These are phyloP conservation scores for Corylus americana DNA, from an alignment of 306 rosid genomes.

Conservation along the genomic window DNA sequence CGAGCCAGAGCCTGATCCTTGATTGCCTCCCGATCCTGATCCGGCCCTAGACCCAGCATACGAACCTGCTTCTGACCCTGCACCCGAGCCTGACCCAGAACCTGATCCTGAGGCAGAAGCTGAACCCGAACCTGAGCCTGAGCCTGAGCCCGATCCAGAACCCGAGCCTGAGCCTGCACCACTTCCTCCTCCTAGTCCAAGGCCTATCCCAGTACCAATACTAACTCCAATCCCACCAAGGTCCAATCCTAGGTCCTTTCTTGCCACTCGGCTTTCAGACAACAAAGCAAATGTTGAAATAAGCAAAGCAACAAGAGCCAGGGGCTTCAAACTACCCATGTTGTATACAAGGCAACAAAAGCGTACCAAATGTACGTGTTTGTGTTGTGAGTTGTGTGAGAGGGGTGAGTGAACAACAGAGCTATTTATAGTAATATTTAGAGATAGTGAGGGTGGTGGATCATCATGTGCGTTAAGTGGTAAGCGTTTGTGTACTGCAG, in stretches of 20 bases:
- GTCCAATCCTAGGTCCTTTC: constrained; percentile 66
- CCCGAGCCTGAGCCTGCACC: constrained; percentile 10
- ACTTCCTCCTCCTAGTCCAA: constrained; percentile 2
- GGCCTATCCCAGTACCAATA: neutral
- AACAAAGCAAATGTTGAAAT: constrained; percentile 30
- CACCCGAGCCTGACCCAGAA: constrained; percentile 26
- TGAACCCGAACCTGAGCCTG: neutral
- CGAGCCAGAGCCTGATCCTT: constrained; percentile 1
- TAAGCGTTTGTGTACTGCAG: constrained; percentile 10
- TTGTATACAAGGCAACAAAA: neutral
- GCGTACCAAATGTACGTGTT: neutral
- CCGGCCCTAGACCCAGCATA: constrained; percentile 35
- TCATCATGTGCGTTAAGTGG: constrained; percentile 7
- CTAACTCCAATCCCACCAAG: constrained; percentile 66
- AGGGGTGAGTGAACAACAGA: neutral
- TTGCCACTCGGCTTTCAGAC: constrained; percentile 51
- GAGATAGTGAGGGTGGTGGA: too few relatives aligned
- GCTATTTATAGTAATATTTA: constrained; percentile 30
- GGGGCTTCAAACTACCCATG: constrained; percentile 13
- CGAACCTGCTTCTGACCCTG: constrained; percentile 33
- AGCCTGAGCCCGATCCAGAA: constrained; percentile 5
- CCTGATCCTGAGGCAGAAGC: constrained; percentile 27
- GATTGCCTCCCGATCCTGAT: constrained; percentile 25
- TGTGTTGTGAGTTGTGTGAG: neutral
- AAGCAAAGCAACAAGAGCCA: constrained; percentile 41